Conservation (phyloP, 2,329 filamentous ascomycete species). For the Grosmannia clavigera region DNA sequence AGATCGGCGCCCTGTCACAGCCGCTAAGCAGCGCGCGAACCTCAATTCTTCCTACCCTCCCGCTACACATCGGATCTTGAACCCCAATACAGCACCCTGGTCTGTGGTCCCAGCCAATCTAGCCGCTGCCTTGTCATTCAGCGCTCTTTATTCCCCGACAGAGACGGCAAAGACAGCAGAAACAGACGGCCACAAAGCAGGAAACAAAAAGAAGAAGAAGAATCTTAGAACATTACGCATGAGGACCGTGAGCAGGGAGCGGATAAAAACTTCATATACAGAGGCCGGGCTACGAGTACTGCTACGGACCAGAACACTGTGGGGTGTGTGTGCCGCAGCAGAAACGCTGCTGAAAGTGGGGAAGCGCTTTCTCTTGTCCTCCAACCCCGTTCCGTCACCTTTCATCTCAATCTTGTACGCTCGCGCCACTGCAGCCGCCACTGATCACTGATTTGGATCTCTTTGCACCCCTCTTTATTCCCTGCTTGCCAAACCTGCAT, state of each 20-base stretch:
- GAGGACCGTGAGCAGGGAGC: no score
- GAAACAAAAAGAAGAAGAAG: background rate
- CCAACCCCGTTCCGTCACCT: background rate
- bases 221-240: background rate
- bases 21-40: background rate
- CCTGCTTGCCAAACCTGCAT: background rate
- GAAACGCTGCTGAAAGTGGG: background rate
- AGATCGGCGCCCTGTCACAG: background rate
- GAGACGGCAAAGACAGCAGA: background rate
- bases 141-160: background rate
- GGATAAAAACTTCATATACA: background rate
- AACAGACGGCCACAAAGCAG: background rate
- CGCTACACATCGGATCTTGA: background rate
- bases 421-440: conserved; percentile 2
- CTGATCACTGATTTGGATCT: conserved; percentile 1
- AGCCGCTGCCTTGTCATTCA: background rate
- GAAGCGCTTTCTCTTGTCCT: background rate
- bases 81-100: background rate
- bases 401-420: conserved; percentile 2
- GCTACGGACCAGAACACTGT: background rate
- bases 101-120: background rate
- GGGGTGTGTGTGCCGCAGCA: background rate
- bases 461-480: background rate
- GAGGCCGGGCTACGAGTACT: background rate
- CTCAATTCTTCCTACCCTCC: background rate